A percentile compares a stretch with the other conserved stretches of the same genome.
phyloP scores from a whole-genome alignment of 2,329 filamentous ascomycete genomes.

The Tolypocladium ovalisporum region DNA sequence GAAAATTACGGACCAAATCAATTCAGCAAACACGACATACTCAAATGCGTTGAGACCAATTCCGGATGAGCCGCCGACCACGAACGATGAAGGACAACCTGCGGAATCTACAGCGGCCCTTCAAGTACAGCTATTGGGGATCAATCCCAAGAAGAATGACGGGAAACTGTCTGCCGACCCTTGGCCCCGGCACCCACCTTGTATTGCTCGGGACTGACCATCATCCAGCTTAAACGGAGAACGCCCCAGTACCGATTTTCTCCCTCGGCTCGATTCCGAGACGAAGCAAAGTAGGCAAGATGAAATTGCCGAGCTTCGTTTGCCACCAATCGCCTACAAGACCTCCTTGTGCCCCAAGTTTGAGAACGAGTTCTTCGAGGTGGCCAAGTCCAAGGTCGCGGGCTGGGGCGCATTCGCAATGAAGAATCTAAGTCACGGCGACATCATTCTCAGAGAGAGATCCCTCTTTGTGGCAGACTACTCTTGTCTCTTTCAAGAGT shows the following conservation, averaged over 20 bases:
- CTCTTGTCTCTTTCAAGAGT: slow-evolving; percentile 19
- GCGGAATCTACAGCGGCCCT: not conserved
- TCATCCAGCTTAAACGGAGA: not conserved
- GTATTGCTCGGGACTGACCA: not conserved
- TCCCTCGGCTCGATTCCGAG: not conserved
- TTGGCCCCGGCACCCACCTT: too few relatives aligned
- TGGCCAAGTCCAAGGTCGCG: slow-evolving; percentile 27
- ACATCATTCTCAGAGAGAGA: slow-evolving; percentile 32
- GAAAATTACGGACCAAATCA: not conserved
- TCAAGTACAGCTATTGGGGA: not conserved
- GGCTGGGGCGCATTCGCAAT: slow-evolving; percentile 38
- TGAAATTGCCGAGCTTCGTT: not conserved
- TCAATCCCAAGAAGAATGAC: not conserved
- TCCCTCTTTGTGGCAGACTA: slow-evolving; percentile 26
- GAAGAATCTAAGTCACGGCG: slow-evolving; percentile 22
- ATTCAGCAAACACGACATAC: not conserved
- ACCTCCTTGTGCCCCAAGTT: slow-evolving; percentile 11
- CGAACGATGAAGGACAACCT: not conserved
- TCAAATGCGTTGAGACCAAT: not conserved
- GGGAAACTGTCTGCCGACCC: not conserved
- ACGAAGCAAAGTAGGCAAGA: not conserved
- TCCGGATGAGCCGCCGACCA: not conserved
- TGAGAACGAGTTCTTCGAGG: slow-evolving; percentile 27
- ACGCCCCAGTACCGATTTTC: not conserved
- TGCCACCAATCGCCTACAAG: not conserved